phyloP scores from a whole-genome alignment of 129 eudicot species.

The Rutidosis leptorrhynchoides region DNA sequence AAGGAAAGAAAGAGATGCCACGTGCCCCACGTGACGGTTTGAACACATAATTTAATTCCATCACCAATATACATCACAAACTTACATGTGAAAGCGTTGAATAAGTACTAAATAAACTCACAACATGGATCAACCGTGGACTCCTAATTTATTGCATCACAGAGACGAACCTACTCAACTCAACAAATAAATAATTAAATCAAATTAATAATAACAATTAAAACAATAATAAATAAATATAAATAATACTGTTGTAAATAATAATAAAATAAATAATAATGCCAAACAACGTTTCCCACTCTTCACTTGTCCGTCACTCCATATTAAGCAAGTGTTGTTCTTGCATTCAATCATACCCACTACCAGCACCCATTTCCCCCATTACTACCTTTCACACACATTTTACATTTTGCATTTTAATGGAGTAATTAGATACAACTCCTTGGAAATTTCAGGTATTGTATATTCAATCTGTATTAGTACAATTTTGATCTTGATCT shows the following conservation, averaged over 20 bases:
- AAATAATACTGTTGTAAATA: too few relatives aligned
- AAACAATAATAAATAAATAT: too few relatives aligned
- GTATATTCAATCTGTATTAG: neutral
- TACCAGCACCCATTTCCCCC: neutral
- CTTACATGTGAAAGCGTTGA: neutral
- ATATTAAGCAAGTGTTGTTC: neutral
- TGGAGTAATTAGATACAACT: neutral
- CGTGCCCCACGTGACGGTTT: neutral
- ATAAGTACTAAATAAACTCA: neutral
- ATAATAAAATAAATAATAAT: constrained; percentile 16
- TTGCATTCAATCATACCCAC: neutral
- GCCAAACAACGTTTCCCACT: constrained; percentile 23
- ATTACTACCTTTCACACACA: constrained; percentile 10
- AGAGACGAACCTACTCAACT: neutral
- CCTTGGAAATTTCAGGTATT: constrained; percentile 29
- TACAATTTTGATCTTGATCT: neutral
- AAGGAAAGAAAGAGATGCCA: neutral
- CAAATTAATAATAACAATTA: too few relatives aligned
- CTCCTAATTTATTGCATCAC: neutral
- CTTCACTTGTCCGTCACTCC: constrained; percentile 40
- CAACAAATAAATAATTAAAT: neutral
- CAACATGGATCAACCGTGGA: neutral
- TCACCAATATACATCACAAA: neutral
- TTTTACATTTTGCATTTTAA: neutral
- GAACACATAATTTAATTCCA: neutral